Conservation (phyloP, 2,329 filamentous ascomycete genomes). For the Grosmannia huntii region DNA sequence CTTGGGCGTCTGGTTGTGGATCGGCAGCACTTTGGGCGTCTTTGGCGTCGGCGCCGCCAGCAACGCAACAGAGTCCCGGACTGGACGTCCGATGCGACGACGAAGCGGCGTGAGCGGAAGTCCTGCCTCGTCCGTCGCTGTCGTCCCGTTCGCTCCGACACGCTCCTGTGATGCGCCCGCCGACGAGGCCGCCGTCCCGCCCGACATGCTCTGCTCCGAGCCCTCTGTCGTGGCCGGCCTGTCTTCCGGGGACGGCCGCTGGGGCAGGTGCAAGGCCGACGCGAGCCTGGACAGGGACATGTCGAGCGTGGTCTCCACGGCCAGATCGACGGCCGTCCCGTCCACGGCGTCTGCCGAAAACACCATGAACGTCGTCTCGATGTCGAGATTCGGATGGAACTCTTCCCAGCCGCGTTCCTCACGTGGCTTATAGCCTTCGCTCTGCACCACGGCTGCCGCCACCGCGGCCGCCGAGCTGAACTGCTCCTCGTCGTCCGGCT, state of each 20-base stretch:
- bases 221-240: neutral
- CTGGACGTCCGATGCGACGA: slow-evolving; percentile 29
- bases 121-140: slow-evolving; percentile 13
- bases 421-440: slow-evolving; percentile 90
- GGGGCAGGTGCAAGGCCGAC: neutral
- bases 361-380: slow-evolving; percentile 66
- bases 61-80: slow-evolving; percentile 31
- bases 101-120: slow-evolving; percentile 14
- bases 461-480: slow-evolving; percentile 84
- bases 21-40: slow-evolving; percentile 55
- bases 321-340: slow-evolving; percentile 43
- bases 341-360: slow-evolving; percentile 80
- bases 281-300: neutral
- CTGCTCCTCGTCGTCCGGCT: slow-evolving; percentile 45
- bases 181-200: neutral
- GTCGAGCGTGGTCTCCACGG: slow-evolving; percentile 18
- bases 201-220: neutral
- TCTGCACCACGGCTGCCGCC: slow-evolving; percentile 76
- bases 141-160: slow-evolving; percentile 19
- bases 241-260: neutral
- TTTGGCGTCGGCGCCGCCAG: slow-evolving; percentile 28
- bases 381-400: slow-evolving; percentile 90
- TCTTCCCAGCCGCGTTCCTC: slow-evolving; percentile 97
- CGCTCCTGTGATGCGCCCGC: neutral
- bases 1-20: slow-evolving; percentile 67